A percentile compares a stretch with the other conserved stretches of the same genome.
phyloP scores from a whole-genome alignment of 108 stramenopile genomes.

The Cyclotella atomus region DNA sequence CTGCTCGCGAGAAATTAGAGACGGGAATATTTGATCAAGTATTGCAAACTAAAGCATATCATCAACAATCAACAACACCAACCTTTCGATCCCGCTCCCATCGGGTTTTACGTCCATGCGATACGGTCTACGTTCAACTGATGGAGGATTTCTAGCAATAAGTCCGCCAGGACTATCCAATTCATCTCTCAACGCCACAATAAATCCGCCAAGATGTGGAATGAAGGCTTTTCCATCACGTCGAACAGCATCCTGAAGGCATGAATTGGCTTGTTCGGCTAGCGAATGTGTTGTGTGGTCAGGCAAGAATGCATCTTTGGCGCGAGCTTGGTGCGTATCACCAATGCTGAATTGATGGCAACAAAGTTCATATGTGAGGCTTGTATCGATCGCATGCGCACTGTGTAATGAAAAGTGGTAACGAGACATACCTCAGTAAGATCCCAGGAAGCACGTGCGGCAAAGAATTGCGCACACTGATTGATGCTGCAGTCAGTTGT shows the following conservation, averaged over 20 bases:
- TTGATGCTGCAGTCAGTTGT: constrained; percentile 66
- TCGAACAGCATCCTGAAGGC: constrained; percentile 78
- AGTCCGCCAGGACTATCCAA: constrained; percentile 85
- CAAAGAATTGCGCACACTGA: constrained; percentile 80
- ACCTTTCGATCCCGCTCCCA: constrained; percentile 79
- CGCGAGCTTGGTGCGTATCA: constrained; percentile 65
- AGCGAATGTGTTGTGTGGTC: constrained; percentile 85
- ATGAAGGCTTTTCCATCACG: constrained; percentile 79
- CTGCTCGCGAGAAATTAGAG: too few species aligned
- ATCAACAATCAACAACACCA: not conserved
- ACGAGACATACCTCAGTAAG: constrained; percentile 63
- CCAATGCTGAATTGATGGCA: constrained; percentile 68
- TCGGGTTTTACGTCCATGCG: constrained; percentile 86
- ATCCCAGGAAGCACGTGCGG: constrained; percentile 88
- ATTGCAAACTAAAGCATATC: too few species aligned
- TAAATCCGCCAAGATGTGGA: constrained; percentile 84
- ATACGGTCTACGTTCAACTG: constrained; percentile 79
- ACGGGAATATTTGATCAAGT: too few species aligned
- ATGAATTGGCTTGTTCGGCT: constrained; percentile 82
- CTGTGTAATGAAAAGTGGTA: too few species aligned
- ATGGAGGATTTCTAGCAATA: constrained; percentile 74
- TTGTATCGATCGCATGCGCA: too few species aligned
- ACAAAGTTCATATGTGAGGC: too few species aligned
- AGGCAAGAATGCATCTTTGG: constrained; percentile 78
- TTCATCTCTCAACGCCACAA: constrained; percentile 84